Evolutionary conservation across 495 filamentous ascomycete genomes (phyloP).

Genomic region (Daldinia bambusicola): DNA sequence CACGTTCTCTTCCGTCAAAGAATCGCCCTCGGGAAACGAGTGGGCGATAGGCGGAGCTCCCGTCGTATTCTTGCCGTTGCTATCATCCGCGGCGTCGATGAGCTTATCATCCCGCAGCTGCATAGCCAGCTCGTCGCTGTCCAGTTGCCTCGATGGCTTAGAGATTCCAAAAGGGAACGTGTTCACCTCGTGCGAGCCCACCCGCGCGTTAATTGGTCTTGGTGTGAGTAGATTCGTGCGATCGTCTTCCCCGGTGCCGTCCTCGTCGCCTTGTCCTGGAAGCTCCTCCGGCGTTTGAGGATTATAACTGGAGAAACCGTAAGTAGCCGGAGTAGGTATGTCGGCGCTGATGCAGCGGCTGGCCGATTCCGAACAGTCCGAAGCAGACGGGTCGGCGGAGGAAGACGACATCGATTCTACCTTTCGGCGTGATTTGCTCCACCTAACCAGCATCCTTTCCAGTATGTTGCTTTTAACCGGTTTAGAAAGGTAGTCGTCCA

Average conservation of each 20-base stretch:
- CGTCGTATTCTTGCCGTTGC: conserved; percentile 14
- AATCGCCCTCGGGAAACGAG: conserved; percentile 36
- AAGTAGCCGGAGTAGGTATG: conserved; percentile 42
- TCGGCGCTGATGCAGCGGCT: conserved; percentile 46
- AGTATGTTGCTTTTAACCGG: conserved; percentile 74
- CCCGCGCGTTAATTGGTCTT: conserved; percentile 31
- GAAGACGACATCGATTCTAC: conserved; percentile 26
- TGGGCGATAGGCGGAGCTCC: conserved; percentile 28
- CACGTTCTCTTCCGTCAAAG: conserved; percentile 54
- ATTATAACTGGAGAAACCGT: conserved; percentile 17
- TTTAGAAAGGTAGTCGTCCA: conserved; percentile 87
- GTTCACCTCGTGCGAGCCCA: conserved; percentile 38
- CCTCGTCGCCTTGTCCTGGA: conserved; percentile 12
- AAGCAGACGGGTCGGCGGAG: conserved; percentile 32
- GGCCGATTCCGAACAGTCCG: conserved; percentile 49
- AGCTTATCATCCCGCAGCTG: conserved; percentile 52
- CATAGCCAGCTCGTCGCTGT: conserved; percentile 47
- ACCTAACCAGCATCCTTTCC: conserved; percentile 72
- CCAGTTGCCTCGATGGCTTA: conserved; percentile 39
- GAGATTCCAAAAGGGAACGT: conserved; percentile 35
- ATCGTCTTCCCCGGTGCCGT: conserved; percentile 28
- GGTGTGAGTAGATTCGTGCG: conserved; percentile 45
- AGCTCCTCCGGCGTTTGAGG: conserved; percentile 25
- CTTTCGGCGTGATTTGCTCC: conserved; percentile 35
- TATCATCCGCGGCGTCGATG: conserved; percentile 48